These are phyloP conservation scores for Nothophytophthora sp. DNA, from an alignment of 352 stramenopile species.

Conservation along the genomic window DNA sequence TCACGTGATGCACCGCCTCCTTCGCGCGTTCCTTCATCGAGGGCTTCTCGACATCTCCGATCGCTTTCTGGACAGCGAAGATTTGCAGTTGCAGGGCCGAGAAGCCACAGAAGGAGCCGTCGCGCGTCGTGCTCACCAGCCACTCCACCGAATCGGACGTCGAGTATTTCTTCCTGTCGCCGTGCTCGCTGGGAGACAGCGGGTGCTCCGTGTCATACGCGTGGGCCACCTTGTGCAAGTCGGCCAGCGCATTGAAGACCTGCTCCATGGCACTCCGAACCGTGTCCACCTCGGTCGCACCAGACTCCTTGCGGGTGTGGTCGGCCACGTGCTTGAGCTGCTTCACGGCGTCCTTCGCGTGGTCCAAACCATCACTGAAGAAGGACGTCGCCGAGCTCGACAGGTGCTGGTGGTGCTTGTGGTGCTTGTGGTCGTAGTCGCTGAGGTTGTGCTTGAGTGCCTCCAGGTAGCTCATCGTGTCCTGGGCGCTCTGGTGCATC, in stretches of 20 bases:
- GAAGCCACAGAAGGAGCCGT: conserved; percentile 24
- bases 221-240: conserved; percentile 28
- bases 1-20: conserved; percentile 25
- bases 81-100: conserved; percentile 23
- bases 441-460: conserved; percentile 21
- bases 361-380: conserved; percentile 26
- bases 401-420: conserved; percentile 22
- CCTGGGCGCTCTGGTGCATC: conserved; percentile 23
- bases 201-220: conserved; percentile 23
- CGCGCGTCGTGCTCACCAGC: conserved; percentile 31
- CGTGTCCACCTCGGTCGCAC: conserved; percentile 4
- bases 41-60: conserved; percentile 12
- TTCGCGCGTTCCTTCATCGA: conserved; percentile 25
- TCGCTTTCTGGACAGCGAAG: conserved; percentile 7
- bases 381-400: conserved; percentile 21
- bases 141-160: conserved; percentile 25
- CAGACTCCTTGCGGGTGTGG: conserved; percentile 16
- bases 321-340: conserved; percentile 14
- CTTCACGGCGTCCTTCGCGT: conserved; percentile 29
- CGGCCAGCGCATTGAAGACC: conserved; percentile 25
- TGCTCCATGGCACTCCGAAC: conserved; percentile 28
- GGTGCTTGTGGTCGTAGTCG: conserved; percentile 25
- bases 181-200: conserved; percentile 5
- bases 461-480: conserved; percentile 18
- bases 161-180: conserved; percentile 16